phyloP scores from a whole-genome alignment of 768 basidiomycete species.

The Pleurotus giganteus region DNA sequence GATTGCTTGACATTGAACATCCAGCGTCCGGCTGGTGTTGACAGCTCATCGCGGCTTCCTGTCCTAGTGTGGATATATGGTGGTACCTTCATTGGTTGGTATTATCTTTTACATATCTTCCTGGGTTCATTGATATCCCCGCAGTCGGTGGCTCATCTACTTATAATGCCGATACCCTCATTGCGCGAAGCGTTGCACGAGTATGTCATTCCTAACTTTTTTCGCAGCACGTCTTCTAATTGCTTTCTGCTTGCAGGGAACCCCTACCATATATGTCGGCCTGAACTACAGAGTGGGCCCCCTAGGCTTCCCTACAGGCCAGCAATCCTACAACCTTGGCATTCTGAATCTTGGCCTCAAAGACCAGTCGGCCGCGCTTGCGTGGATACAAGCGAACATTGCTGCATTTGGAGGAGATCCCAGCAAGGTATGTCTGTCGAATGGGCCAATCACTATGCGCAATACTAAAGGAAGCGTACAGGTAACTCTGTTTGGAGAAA shows the following conservation, averaged over 20 bases:
- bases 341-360: conserved; percentile 38
- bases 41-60: conserved; percentile 25
- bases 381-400: conserved; percentile 56
- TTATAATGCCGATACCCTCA: conserved; percentile 29
- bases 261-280: conserved; percentile 44
- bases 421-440: conserved; percentile 36
- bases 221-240: background rate
- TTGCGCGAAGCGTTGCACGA: conserved; percentile 20
- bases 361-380: conserved; percentile 37
- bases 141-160: conserved; percentile 11
- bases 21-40: conserved; percentile 29
- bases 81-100: conserved; percentile 14
- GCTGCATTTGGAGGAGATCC: conserved; percentile 54
- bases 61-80: conserved; percentile 39
- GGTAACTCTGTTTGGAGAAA: conserved; percentile 47
- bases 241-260: conserved; percentile 18
- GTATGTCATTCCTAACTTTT: conserved; percentile 17
- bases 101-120: background rate
- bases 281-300: conserved; percentile 46
- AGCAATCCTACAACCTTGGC: conserved; percentile 30
- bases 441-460: no score
- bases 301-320: conserved; percentile 41
- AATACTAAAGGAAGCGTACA: conserved; percentile 6
- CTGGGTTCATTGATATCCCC: background rate
- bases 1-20: conserved; percentile 47